Evolutionary conservation across 192 early-diverging fungal genomes (phyloP).

Genomic region (Coemansia sp.): DNA sequence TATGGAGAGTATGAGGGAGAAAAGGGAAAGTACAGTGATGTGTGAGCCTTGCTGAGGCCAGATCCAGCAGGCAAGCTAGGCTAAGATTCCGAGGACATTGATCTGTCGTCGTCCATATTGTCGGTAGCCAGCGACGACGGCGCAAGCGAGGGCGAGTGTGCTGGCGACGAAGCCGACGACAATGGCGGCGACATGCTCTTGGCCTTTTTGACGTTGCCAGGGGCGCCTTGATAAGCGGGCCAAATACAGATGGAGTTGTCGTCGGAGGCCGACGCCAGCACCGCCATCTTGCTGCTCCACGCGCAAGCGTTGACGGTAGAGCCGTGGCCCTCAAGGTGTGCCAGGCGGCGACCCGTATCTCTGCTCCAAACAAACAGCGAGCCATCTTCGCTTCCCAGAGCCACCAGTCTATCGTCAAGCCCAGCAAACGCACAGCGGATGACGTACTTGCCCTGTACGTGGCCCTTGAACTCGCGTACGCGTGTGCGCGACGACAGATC

Average conservation of each 20-base stretch:
- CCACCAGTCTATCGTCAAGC: slow-evolving; percentile 75
- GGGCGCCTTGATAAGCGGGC: slow-evolving; percentile 51
- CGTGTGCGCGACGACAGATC: slow-evolving; percentile 69
- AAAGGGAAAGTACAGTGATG: not conserved
- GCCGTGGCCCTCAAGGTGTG: slow-evolving; percentile 41
- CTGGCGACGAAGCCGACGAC: slow-evolving; percentile 8
- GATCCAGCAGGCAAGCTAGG: not conserved
- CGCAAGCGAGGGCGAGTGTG: slow-evolving; percentile 2
- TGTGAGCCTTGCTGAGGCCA: not conserved
- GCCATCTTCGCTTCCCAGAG: slow-evolving; percentile 88
- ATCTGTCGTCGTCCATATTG: slow-evolving; percentile 12
- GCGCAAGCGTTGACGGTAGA: slow-evolving; percentile 46
- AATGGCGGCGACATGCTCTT: not conserved
- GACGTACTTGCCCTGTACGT: slow-evolving; percentile 77
- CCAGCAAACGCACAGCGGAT: slow-evolving; percentile 95
- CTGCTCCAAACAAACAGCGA: slow-evolving; percentile 52
- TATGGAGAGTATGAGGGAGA: too few relatives aligned
- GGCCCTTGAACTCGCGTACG: slow-evolving; percentile 78
- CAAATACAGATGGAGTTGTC: slow-evolving; percentile 54
- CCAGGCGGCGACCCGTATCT: slow-evolving; percentile 36
- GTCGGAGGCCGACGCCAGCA: slow-evolving; percentile 49
- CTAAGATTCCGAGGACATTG: not conserved
- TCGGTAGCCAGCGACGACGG: not conserved
- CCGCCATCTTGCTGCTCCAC: slow-evolving; percentile 35
- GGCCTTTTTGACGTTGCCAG: slow-evolving; percentile 24